Percentiles rank a stretch among this genome's conserved stretches.
Conservation (phyloP, 2,329 filamentous ascomycete species). For the Chaetomiaceae sp. region DNA sequence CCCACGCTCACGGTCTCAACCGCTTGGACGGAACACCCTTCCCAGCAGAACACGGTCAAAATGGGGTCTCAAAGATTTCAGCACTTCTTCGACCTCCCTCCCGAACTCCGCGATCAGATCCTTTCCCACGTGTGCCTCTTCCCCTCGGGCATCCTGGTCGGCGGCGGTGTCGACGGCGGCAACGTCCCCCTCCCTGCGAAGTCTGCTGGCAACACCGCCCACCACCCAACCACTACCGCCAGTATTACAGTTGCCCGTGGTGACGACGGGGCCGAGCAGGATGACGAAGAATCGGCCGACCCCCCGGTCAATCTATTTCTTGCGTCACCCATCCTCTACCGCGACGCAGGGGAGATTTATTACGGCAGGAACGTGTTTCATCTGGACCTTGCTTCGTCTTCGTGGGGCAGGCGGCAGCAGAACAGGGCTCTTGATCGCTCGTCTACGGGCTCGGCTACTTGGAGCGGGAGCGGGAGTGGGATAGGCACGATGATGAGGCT, state of each 20-base stretch:
- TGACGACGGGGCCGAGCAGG: not conserved
- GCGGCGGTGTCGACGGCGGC: not conserved
- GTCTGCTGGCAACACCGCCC: not conserved
- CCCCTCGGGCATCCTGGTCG: constrained; percentile 22
- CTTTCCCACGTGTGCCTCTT: constrained; percentile 25
- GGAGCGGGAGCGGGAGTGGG: not conserved
- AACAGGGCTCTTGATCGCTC: not conserved
- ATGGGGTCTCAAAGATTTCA: constrained; percentile 16
- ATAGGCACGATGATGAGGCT: not conserved
- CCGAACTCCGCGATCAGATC: constrained; percentile 29
- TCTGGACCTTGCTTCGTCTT: constrained; percentile 16
- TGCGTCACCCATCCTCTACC: constrained; percentile 23
- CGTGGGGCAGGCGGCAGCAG: not conserved
- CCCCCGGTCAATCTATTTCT: constrained; percentile 23
- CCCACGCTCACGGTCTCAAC: too few relatives aligned
- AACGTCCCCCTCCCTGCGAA: not conserved
- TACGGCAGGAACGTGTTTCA: constrained; percentile 29
- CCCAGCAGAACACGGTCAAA: not conserved
- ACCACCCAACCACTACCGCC: too few relatives aligned
- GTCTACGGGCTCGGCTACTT: not conserved
- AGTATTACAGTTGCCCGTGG: too few relatives aligned
- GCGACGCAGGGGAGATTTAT: constrained; percentile 26
- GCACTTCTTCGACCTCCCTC: constrained; percentile 29
- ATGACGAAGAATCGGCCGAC: not conserved
- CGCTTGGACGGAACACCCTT: not conserved